A percentile compares a stretch with the other conserved stretches of the same genome.
phyloP scores from a whole-genome alignment of 139 green algal genomes.

The Microglena sp. region DNA sequence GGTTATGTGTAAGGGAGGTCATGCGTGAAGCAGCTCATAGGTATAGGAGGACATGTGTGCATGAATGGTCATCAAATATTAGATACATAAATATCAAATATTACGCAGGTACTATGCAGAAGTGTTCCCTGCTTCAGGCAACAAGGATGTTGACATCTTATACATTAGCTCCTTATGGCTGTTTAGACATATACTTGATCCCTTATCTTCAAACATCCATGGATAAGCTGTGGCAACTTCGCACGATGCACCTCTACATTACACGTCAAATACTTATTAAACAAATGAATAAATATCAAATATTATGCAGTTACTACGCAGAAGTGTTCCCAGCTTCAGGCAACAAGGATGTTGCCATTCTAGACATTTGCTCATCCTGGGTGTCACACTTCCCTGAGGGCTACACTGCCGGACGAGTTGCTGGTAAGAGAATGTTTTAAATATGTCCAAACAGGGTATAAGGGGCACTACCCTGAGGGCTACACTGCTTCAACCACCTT shows the following conservation, averaged over 20 bases:
- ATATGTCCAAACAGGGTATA: no score
- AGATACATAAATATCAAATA: not conserved
- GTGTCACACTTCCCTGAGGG: slow-evolving; percentile 70
- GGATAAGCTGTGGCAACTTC: no score
- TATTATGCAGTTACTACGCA: slow-evolving; percentile 50
- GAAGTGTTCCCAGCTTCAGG: slow-evolving; percentile 49
- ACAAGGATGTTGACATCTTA: slow-evolving; percentile 46
- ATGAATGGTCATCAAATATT: no score
- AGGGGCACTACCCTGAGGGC: slow-evolving; percentile 64
- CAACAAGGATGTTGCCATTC: slow-evolving; percentile 37
- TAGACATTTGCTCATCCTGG: slow-evolving; percentile 84
- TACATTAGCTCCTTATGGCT: slow-evolving; percentile 82
- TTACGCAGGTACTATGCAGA: slow-evolving; percentile 52
- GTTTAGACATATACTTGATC: no score
- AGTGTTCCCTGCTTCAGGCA: slow-evolving; percentile 48
- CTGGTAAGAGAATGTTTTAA: slow-evolving; percentile 24
- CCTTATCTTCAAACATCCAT: no score
- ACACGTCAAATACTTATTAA: no score
- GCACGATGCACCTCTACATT: no score
- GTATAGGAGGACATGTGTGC: no score
- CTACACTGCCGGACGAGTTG: slow-evolving; percentile 62
- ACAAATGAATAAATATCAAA: not conserved
- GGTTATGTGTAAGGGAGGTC: no score
- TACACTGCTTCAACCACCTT: slow-evolving; percentile 49
- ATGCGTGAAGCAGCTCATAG: no score